Conservation (phyloP, 805 yeast genomes). For the Zygosaccharomyces lentus region DNA sequence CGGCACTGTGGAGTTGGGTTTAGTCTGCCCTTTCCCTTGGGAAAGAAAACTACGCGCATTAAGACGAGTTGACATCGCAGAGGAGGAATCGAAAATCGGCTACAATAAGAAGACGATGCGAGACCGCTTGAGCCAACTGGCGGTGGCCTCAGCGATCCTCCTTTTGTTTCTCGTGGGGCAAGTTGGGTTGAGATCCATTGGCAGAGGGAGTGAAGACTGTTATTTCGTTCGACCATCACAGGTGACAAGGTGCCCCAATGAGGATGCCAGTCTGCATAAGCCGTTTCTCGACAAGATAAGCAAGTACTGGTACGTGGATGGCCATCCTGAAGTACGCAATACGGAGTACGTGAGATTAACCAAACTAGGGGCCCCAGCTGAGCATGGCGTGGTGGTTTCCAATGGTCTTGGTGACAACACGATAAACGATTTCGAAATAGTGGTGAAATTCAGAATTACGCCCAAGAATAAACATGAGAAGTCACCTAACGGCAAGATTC, state of each 20-base stretch:
- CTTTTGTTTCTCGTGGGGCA: slow-evolving; percentile 9
- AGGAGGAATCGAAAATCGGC: background rate
- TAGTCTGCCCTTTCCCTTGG: background rate
- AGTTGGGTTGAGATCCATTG: background rate
- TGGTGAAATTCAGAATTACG: slow-evolving; percentile 20
- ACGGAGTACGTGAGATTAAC: slow-evolving; percentile 24
- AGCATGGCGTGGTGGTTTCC: slow-evolving; percentile 27
- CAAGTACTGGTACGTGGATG: slow-evolving; percentile 30
- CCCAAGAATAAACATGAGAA: background rate
- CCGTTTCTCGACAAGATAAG: slow-evolving; percentile 32
- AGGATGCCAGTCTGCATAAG: slow-evolving; percentile 26
- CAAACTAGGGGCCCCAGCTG: slow-evolving; percentile 14
- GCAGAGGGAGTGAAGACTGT: background rate
- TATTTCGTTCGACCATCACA: slow-evolving; percentile 8
- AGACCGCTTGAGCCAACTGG: slow-evolving; percentile 7
- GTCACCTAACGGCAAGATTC: background rate
- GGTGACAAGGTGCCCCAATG: slow-evolving; percentile 17
- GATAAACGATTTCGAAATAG: slow-evolving; percentile 32
- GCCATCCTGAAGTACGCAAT: slow-evolving; percentile 30
- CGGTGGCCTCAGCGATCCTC: slow-evolving; percentile 4
- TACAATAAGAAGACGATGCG: slow-evolving; percentile 5
- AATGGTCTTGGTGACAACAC: slow-evolving; percentile 34
- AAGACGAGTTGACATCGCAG: background rate
- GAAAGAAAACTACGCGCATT: background rate
- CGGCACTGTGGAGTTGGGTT: background rate